These are phyloP conservation scores for Begonia loranthoides DNA, from an alignment of 306 rosid genomes.

Conservation along the genomic window DNA sequence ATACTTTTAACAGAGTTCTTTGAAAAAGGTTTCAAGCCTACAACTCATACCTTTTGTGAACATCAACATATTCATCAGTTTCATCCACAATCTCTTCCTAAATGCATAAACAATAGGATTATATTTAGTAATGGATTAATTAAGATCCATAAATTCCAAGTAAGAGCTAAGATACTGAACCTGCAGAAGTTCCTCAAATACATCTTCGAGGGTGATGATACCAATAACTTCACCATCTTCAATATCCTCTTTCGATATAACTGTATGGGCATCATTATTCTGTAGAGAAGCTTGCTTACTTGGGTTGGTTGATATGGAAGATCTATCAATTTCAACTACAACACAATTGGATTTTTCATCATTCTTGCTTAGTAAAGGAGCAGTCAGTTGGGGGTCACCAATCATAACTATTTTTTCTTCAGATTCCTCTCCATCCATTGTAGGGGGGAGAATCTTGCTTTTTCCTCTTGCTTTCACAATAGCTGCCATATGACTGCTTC, in stretches of 20 bases:
- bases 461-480: constrained; percentile 64
- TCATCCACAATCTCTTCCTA: constrained; percentile 99
- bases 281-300: constrained; percentile 22
- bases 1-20: constrained; percentile 7
- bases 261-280: constrained; percentile 22
- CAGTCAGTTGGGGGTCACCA: constrained; percentile 36
- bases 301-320: constrained; percentile 24
- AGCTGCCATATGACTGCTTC: constrained; percentile 99
- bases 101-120: constrained; percentile 10
- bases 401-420: constrained; percentile 22
- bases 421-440: constrained; percentile 31
- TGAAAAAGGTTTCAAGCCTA: constrained; percentile 1
- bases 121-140: neutral
- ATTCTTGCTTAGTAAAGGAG: constrained; percentile 55
- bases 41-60: constrained; percentile 64
- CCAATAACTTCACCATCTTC: constrained; percentile 96
- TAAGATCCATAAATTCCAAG: neutral
- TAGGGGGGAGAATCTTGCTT: constrained; percentile 27
- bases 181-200: constrained; percentile 97
- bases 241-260: constrained; percentile 37
- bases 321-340: constrained; percentile 54
- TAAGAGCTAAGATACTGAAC: constrained; percentile 16
- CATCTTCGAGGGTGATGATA: constrained; percentile 93
- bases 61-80: constrained; percentile 94
- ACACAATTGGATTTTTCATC: constrained; percentile 28